Evolutionary conservation across 352 stramenopile genomes (phyloP), one percentile per base, ranked within the genome.

Genomic region (Thraustotheca clavata): DNA sequence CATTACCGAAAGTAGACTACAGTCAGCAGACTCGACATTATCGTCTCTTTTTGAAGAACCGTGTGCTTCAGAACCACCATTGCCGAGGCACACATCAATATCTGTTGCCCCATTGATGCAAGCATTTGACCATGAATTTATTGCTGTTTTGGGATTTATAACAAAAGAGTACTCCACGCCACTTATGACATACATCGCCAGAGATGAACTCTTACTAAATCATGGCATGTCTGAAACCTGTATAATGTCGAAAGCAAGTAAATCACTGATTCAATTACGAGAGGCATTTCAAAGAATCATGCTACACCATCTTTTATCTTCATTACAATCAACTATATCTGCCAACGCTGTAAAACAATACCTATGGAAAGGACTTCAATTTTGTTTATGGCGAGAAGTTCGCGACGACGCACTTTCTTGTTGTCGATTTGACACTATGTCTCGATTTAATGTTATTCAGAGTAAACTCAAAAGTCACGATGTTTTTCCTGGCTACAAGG

Each of bases 371-470:
- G 54, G 54, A 6, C 33, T 62, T 11, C 24, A 29, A 22, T 38
- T 47, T 32, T 62, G 54, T 27, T 22, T 62, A 1, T 62, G 54
- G 54, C 32, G 34, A 12, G 54, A 62, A 62, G 33, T 62, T 14
- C 54, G 54, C 33, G 54, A 62, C 54, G 54, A 62, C 14, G 38
- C 50, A 4, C 33, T 62, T 29, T 41, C 33, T 5, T 38, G 31
- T 4, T 62, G 32, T 16, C 54, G 54, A 7, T 32, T 62, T 26
- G 31, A 62, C 6, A 41, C 34, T 4, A 47, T 62, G 33, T 26
- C 31, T 36, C 7, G 31, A 6, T 22, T 62, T 0, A 24, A 40
- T 5, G 54, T 49, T 9, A 14, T 62, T 22, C 54, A 48, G 9
- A 62, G 34, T 14, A 49, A 62, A 2, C 22, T 48, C 5, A 41